Evolutionary conservation across 2,329 filamentous ascomycete species (phyloP), one percentile per base, ranked within the genome.

Genomic region (Stagonosporopsis rhizophila): DNA sequence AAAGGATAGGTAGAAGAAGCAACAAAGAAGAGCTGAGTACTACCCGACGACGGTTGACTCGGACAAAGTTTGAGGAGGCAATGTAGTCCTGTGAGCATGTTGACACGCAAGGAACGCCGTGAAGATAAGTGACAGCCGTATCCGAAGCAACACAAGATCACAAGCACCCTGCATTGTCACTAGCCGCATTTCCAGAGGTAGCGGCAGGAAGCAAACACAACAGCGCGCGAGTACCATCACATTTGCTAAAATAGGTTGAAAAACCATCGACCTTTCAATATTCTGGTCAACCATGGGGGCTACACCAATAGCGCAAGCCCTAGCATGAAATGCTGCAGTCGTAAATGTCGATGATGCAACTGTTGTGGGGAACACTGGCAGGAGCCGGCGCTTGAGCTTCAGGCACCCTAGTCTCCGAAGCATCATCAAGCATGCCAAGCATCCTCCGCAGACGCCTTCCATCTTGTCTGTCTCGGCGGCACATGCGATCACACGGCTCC

Each of bases 1-100:
- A 62, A 62, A 52, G 52, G 44, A 20, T 57, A 68, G 51, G 65
- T 69, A 4, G 57, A 66, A 25, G 64, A 65, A 40, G 63, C 50
- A 28, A 48, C 42, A 6, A 23, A 50, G 17, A 42, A 38, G 23
- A 44, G 39, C 20, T 52, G 30, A 52, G n/a, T 5, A 15, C 19
- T n/a, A n/a, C 11, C 20, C 25, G 8, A 41, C 4, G 8, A 41
- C 22, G 12, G 17, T 28, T 17, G 22, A 28, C 11, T 28, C 27
- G 15, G 39, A n/a, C 25, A 20, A 25, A 11, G 28, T 23, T 17
- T 27, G 6, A 35, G 35, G 15, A 25, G 30, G 34, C 38, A 40
- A 47, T 41, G 37, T 48, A 37, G 41, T 28, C 7, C 19, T 56
- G 37, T 44, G 30, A 44, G 38, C 37, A 19, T 25, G 35, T 47